Evolutionary conservation across 345 rosid species (phyloP), one percentile per base, ranked within the genome.

Genomic region (Dovyalis caffra): DNA sequence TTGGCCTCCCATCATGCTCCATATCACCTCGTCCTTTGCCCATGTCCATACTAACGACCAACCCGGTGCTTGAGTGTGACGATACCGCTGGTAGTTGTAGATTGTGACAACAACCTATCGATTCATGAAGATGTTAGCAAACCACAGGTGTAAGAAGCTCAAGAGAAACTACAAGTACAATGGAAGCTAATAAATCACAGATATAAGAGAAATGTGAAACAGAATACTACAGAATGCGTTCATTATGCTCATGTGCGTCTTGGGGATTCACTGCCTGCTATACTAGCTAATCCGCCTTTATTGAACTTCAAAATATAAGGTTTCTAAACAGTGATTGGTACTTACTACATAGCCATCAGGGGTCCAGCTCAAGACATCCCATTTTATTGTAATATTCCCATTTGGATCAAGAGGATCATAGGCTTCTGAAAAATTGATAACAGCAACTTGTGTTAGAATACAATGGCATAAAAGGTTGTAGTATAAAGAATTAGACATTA

Each of bases 361-460:
- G 72, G 88, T 84, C 99, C 97, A 95, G 84, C 74, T 87, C 68
- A 81, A 84, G 69, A 95, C 67, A 78, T 95, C 99, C 99, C 97
- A 95, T 85, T 86, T 94, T 77, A 92, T 87, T 40, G 99, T 95
- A 86, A 95, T 90, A 77, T 95, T 94, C 58, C 95, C 97, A 74
- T 33, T 84, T 64, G 97, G 99, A 77, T 92, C 97, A 78, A 95
- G 91, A 38, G 95, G 83, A 88, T 92, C 99, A 75, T 91, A 95
- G 40, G 97, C 94, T 81, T 88, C 96, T 88, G 70, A 9, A 70
- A 37, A 78, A 71, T 56, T 74, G 20, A 64, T 23, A 34, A 31
- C 57, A 75, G 31, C 45, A 64, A n/a, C 20, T 47, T 34, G 53
- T 2, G 38, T 71, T n/a, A 72, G 70, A 66, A 5, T 45, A 57